These are phyloP conservation scores for Populus hybrid DNA, from an alignment of 441 rosid species.

Conservation along the genomic window DNA sequence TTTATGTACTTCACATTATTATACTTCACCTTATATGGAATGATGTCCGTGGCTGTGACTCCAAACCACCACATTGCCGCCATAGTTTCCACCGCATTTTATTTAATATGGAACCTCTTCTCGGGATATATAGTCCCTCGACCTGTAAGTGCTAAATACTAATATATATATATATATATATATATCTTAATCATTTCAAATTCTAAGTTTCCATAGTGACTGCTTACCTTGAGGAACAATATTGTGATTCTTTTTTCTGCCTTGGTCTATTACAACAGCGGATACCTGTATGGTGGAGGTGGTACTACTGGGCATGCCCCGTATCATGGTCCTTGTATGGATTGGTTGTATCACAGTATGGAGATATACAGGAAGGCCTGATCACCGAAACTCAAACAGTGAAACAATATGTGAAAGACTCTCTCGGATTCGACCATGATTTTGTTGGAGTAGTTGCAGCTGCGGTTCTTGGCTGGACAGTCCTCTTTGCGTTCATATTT, in stretches of 20 bases:
- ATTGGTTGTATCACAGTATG: slow-evolving; percentile 35
- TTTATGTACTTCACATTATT: slow-evolving; percentile 54
- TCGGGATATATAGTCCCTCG: slow-evolving; percentile 65
- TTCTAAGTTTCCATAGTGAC: not conserved
- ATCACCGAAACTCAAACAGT: slow-evolving; percentile 17
- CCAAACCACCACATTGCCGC: slow-evolving; percentile 56
- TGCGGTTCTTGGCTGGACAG: slow-evolving; percentile 25
- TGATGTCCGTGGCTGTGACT: slow-evolving; percentile 61
- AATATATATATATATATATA: too few relatives aligned
- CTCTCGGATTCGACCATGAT: slow-evolving; percentile 39
- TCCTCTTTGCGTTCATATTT: slow-evolving; percentile 35
- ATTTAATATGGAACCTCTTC: slow-evolving; percentile 59
- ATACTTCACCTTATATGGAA: slow-evolving; percentile 67
- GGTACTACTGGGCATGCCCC: slow-evolving; percentile 52
- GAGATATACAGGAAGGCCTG: slow-evolving; percentile 16
- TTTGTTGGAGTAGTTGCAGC: slow-evolving; percentile 41
- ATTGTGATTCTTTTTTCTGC: not conserved
- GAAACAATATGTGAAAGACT: slow-evolving; percentile 24
- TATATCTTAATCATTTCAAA: not conserved
- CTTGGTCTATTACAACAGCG: slow-evolving; percentile 20
- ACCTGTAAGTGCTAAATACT: slow-evolving; percentile 32
- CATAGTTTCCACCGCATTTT: slow-evolving; percentile 46
- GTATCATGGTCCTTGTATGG: slow-evolving; percentile 50
- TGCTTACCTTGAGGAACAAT: not conserved
- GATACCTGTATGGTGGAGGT: slow-evolving; percentile 60